These are phyloP conservation scores for Waitea zeae DNA, from an alignment of 1,284 basidiomycete genomes.

Conservation along the genomic window DNA sequence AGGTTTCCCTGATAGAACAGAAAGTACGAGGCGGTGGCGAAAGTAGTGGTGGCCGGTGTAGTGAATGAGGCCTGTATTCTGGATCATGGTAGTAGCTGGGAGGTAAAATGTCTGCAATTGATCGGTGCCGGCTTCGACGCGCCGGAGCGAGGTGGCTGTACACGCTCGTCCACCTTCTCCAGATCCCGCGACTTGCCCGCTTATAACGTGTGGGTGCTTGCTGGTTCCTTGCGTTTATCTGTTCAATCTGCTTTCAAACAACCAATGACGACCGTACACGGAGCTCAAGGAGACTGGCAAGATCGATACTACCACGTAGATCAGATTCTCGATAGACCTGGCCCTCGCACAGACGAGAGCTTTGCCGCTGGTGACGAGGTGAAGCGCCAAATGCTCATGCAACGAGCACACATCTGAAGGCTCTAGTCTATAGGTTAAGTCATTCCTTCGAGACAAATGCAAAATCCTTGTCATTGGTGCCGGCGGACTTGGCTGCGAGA, in stretches of 20 bases:
- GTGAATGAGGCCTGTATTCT: slow-evolving; percentile 15
- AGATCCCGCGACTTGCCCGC: too few species aligned
- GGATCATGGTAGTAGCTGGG: not conserved
- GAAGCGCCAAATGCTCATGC: slow-evolving; percentile 10
- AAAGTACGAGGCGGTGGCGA: slow-evolving; percentile 74
- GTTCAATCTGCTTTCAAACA: not conserved
- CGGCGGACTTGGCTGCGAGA: slow-evolving; percentile 90
- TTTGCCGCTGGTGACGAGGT: slow-evolving; percentile 65
- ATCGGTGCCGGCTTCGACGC: too few species aligned
- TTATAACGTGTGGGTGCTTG: not conserved
- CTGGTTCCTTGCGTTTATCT: not conserved
- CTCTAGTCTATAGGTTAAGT: slow-evolving; percentile 46
- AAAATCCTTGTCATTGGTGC: slow-evolving; percentile 97
- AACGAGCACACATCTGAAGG: not conserved
- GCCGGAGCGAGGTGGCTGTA: too few species aligned
- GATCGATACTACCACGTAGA: slow-evolving; percentile 66
- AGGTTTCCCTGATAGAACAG: slow-evolving; percentile 76
- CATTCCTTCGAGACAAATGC: slow-evolving; percentile 68
- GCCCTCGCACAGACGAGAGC: slow-evolving; percentile 62
- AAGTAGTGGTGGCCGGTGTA: slow-evolving; percentile 76
- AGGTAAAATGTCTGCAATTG: not conserved
- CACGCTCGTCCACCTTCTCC: not conserved
- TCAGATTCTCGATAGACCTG: slow-evolving; percentile 65
- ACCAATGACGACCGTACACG: slow-evolving; percentile 1
- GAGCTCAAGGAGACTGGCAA: slow-evolving; percentile 38